Conservation (phyloP, 345 rosid genomes). For the Eucalyptus curtisii region DNA sequence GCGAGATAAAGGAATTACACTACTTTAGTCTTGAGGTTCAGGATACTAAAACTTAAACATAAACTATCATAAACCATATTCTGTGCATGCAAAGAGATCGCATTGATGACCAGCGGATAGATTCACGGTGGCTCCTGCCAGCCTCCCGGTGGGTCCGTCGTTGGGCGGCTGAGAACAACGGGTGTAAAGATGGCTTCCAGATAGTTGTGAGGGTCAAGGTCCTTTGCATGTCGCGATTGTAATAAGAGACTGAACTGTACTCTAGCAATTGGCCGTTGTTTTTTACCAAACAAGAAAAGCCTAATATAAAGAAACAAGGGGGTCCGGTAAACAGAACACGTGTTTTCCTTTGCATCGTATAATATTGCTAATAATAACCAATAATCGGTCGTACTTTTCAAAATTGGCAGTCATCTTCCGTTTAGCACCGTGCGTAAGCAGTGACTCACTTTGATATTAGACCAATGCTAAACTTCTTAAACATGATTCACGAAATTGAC, state of each 20-base stretch:
- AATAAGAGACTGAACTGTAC: background rate
- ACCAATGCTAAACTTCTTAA: background rate
- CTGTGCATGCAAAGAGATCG: background rate
- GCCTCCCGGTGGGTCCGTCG: background rate
- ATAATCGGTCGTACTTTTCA: too few species aligned
- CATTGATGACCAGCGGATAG: background rate
- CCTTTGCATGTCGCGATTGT: accelerated
- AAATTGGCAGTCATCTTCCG: accelerated
- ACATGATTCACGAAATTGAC: background rate
- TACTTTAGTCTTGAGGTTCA: accelerated
- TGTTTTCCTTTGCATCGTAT: too few species aligned
- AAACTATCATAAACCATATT: background rate
- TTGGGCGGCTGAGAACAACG: background rate
- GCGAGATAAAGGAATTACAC: background rate
- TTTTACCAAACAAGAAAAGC: background rate
- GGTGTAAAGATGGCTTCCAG: background rate
- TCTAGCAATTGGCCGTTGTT: background rate
- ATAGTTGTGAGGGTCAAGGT: background rate
- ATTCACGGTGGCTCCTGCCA: background rate
- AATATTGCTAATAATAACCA: too few species aligned
- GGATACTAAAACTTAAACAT: background rate
- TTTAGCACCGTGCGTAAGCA: background rate
- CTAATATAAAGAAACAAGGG: background rate
- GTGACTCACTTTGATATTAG: background rate
- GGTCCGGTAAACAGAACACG: background rate